Percentiles rank a stretch among this genome's conserved stretches.
phyloP scores from a whole-genome alignment of 169 alveolate species.

The Eimeria acervulina region DNA sequence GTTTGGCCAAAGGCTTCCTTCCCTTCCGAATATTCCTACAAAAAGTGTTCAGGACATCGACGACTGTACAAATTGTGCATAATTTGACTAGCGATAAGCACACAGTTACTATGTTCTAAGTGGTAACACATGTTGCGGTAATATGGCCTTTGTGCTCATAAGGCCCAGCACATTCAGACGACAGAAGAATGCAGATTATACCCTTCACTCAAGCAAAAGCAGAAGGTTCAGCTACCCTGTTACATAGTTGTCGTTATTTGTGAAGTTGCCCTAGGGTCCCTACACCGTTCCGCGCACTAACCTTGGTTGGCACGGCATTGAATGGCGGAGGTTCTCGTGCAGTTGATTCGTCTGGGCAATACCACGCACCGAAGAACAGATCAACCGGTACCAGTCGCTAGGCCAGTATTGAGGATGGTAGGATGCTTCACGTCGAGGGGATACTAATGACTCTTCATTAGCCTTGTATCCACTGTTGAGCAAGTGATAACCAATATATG shows the following conservation, averaged over 20 bases:
- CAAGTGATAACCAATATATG: not conserved
- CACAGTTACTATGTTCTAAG: not conserved
- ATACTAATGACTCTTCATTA: not conserved
- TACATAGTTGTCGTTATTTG: not conserved
- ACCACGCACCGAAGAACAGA: not conserved
- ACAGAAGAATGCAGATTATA: not conserved
- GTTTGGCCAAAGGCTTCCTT: not conserved
- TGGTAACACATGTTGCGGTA: not conserved
- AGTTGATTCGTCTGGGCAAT: slow-evolving; percentile 9
- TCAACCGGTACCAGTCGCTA: not conserved
- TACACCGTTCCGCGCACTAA: not conserved
- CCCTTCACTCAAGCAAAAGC: not conserved
- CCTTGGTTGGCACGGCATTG: not conserved
- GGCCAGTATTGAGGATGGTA: not conserved
- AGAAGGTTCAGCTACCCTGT: not conserved
- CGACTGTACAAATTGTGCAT: not conserved
- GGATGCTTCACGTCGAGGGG: not conserved
- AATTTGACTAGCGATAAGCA: not conserved
- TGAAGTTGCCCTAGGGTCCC: not conserved
- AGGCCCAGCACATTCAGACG: not conserved
- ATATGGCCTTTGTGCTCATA: not conserved
- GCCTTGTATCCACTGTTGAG: not conserved
- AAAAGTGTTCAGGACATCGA: too few relatives aligned
- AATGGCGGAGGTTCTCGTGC: not conserved
- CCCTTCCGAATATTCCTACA: not conserved